Base-by-base conservation (phyloP, 2,329 filamentous ascomycete species). In the Lecanicillium sp. region DNA sequence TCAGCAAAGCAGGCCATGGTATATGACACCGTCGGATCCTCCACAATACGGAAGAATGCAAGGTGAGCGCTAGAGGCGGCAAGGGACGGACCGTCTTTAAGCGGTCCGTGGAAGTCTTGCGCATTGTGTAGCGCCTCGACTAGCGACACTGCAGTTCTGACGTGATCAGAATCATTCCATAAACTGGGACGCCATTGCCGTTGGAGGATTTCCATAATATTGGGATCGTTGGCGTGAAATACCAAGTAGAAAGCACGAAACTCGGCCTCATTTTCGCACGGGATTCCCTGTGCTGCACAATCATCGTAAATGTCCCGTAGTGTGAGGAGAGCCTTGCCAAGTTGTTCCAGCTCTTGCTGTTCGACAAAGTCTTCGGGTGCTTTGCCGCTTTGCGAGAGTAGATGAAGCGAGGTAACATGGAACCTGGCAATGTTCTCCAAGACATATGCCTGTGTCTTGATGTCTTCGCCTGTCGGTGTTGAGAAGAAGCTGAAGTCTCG, bases 1-100 rank as follows among this genome's bases (percentile, higher is more conserved):
- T 83, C 78, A 6, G 78, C 78, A 43, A 83, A 73, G 48, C 79
- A 83, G 12, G 78, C 79, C 75, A 83, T 80, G 1, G 76, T 80
- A 51, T 83, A 83, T 1, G 79, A 82, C 3, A 80, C 71, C 13
- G 63, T 58, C 0, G 64, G 60, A 29, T 71, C 66, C 46, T 74
- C 65, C 19, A 83, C 62, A 34, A 83, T 77, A 17, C 69, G 64
- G 50, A 83, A 81, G 53, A 73, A 81, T 14, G 71, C 66, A 17
- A 65, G 60, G 32, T 68, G 73, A 5, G 65, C 64, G 15, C 67
- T 66, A 29, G 71, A 61, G 3, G 73, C 68, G 9, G 70, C 67
- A 14, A 70, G 58, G 2, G 66, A 64, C 1, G 68, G 65, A 1
- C 57, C 62, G 9, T 71, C 69, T 35, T 66, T 68, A 35, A 80